Conservation (phyloP, 495 filamentous ascomycete genomes). For the Oleoguttula mirabilis region DNA sequence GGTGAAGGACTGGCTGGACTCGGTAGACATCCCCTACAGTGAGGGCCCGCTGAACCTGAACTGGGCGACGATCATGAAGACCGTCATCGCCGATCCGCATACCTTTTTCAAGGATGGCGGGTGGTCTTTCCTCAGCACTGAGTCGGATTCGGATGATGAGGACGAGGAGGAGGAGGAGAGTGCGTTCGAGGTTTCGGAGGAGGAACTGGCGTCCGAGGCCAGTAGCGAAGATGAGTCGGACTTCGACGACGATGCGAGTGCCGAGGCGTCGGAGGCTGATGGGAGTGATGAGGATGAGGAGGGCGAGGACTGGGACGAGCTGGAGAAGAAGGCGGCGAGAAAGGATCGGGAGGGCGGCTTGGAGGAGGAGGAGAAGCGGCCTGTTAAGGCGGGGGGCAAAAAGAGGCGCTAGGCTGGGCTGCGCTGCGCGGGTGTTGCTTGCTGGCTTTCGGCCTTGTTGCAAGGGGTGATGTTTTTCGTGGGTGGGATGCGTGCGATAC, state of each 20-base stretch:
- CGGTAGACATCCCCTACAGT: constrained; percentile 81
- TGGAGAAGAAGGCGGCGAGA: constrained; percentile 81
- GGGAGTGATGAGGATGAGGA: constrained; percentile 57
- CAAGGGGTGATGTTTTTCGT: no score
- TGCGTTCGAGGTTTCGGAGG: constrained; percentile 79
- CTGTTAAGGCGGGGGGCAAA: constrained; percentile 40
- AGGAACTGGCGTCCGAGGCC: constrained; percentile 68
- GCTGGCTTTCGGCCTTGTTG: no score
- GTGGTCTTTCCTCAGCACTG: constrained; percentile 83
- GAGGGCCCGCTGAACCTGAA: constrained; percentile 97
- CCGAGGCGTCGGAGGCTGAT: constrained; percentile 53
- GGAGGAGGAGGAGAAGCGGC: constrained; percentile 54
- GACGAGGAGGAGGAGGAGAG: constrained; percentile 78
- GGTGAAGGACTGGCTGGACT: constrained; percentile 97
- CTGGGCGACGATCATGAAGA: constrained; percentile 99
- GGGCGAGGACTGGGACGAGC: constrained; percentile 61
- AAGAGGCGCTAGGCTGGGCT: constrained; percentile 12
- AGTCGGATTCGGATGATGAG: constrained; percentile 73
- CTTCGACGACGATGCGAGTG: constrained; percentile 82
- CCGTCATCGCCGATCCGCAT: constrained; percentile 83
- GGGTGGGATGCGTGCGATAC: no score
- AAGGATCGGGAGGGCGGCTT: constrained; percentile 65
- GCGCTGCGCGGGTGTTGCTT: no score
- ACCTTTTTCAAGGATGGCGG: constrained; percentile 91
- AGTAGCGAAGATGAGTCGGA: constrained; percentile 81